A percentile compares a stretch with the other conserved stretches of the same genome.
These are phyloP conservation scores for Agastache rugosa DNA, from an alignment of 257 asterid species.

Conservation along the genomic window DNA sequence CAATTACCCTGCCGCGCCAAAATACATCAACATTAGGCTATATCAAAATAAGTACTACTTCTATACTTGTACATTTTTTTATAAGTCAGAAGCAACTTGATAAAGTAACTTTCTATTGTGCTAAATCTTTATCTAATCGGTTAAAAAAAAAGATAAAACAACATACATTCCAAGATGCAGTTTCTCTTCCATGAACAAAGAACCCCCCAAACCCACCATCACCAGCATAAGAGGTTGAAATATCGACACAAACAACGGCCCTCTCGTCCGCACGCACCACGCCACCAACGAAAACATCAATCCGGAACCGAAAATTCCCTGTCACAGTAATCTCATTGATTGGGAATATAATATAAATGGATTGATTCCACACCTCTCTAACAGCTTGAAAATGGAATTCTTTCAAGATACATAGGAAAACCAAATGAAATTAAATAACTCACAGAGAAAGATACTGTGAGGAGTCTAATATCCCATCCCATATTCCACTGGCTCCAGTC, in stretches of 20 bases:
- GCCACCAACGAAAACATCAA: conserved; percentile 42
- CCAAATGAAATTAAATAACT: background rate
- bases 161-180: conserved; percentile 53
- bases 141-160: too few relatives aligned
- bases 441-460: conserved; percentile 47
- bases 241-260: conserved; percentile 54
- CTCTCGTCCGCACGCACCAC: conserved; percentile 52
- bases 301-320: conserved; percentile 56
- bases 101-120: too few relatives aligned
- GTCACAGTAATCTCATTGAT: background rate
- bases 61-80: too few relatives aligned
- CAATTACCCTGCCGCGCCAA: conserved; percentile 40
- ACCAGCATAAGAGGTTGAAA: conserved; percentile 56
- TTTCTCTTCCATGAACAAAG: conserved; percentile 51
- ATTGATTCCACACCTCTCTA: too few relatives aligned
- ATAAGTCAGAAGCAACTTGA: too few relatives aligned
- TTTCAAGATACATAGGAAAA: too few relatives aligned
- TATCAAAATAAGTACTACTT: too few relatives aligned
- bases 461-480: conserved; percentile 58
- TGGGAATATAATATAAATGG: too few relatives aligned
- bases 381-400: too few relatives aligned
- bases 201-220: conserved; percentile 49
- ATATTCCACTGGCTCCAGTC: conserved; percentile 59
- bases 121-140: too few relatives aligned
- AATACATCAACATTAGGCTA: background rate